Percentiles rank a stretch among this genome's conserved stretches.
phyloP scores from a whole-genome alignment of 805 yeast species.

The Zygoascus ofunaensis region DNA sequence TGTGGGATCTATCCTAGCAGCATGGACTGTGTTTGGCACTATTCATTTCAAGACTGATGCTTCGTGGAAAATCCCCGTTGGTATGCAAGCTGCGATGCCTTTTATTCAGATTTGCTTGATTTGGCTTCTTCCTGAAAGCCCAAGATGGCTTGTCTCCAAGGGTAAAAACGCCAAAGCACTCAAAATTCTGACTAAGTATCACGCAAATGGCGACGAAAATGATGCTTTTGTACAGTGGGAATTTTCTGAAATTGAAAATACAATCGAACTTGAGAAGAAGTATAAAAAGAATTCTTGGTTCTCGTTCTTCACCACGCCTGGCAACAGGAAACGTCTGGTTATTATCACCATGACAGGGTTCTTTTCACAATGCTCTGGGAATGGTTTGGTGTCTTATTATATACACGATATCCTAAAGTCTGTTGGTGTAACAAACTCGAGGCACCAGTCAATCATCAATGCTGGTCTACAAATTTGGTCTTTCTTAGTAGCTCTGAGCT shows the following conservation, averaged over 20 bases:
- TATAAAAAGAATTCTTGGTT: not conserved
- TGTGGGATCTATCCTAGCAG: conserved; percentile 64
- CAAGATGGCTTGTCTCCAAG: conserved; percentile 63
- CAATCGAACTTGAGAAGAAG: not conserved
- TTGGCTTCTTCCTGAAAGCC: conserved; percentile 63
- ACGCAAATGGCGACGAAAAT: conserved; percentile 13
- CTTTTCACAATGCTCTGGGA: conserved; percentile 13
- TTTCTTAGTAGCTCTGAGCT: conserved; percentile 8
- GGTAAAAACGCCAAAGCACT: conserved; percentile 55
- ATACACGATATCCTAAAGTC: conserved; percentile 41
- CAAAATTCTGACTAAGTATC: conserved; percentile 8
- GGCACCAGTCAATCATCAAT: conserved; percentile 13
- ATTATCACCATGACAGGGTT: conserved; percentile 6
- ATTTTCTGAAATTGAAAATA: conserved; percentile 11
- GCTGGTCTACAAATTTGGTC: conserved; percentile 12
- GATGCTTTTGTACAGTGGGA: conserved; percentile 14
- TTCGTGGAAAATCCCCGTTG: conserved; percentile 1
- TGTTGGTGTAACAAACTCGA: conserved; percentile 39
- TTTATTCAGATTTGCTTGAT: not conserved
- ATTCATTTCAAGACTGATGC: conserved; percentile 24
- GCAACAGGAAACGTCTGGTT: conserved; percentile 6
- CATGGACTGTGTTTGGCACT: conserved; percentile 65
- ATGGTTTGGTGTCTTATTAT: conserved; percentile 31
- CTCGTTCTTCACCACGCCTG: conserved; percentile 21
- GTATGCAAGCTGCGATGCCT: not conserved